A percentile compares a stretch with the other conserved stretches of the same genome.
phyloP scores from a whole-genome alignment of 345 rosid species.

The Raphanus sativus region DNA sequence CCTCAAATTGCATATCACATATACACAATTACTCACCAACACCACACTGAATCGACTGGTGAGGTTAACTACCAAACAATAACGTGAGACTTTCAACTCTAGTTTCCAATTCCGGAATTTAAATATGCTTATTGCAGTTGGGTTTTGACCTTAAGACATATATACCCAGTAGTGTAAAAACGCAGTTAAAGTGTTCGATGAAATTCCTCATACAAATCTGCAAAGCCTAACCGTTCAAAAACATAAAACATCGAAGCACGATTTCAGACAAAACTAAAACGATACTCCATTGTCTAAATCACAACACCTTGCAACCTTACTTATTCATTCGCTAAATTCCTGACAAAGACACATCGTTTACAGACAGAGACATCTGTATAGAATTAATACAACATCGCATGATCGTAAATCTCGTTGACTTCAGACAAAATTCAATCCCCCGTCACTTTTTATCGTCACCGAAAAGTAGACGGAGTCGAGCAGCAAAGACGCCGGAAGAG shows the following conservation, averaged over 20 bases:
- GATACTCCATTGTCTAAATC: conserved; percentile 20
- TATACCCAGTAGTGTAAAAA: background rate
- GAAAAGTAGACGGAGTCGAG: conserved; percentile 74
- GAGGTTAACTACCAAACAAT: background rate
- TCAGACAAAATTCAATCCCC: background rate
- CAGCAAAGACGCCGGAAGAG: conserved; percentile 64
- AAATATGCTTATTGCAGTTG: background rate
- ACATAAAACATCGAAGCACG: background rate
- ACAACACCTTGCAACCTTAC: background rate
- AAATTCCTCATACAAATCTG: conserved; percentile 19
- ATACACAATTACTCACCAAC: background rate
- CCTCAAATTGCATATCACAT: background rate
- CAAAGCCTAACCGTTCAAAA: background rate
- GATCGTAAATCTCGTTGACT: conserved; percentile 1
- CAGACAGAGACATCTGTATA: background rate
- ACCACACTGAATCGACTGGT: background rate
- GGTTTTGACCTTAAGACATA: background rate
- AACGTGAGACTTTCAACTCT: background rate
- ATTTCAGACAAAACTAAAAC: conserved; percentile 1
- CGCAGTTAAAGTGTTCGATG: conserved; percentile 24
- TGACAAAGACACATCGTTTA: background rate
- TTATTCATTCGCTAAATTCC: conserved; percentile 6
- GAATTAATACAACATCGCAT: background rate
- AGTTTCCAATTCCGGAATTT: background rate
- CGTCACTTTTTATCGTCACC: conserved; percentile 44